Conservation (phyloP, 257 asterid species). For the Buddleja alternifolia region DNA sequence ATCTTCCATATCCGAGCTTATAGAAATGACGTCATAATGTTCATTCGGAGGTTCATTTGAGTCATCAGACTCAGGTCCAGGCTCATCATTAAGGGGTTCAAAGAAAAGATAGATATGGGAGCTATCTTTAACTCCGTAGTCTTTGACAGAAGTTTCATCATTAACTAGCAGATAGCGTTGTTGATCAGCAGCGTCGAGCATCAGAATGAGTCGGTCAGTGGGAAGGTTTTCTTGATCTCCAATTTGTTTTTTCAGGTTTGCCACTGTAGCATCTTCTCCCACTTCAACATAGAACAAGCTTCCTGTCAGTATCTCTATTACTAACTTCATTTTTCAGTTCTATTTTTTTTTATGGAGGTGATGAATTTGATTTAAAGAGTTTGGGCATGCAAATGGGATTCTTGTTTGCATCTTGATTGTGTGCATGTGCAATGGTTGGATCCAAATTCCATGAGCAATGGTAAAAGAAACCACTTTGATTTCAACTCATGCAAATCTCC, state of each 20-base stretch:
- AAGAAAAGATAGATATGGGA: slow-evolving; percentile 68
- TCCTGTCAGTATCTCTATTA: slow-evolving; percentile 65
- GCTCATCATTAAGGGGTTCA: slow-evolving; percentile 19
- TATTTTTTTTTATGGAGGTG: not conserved
- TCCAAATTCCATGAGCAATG: not conserved
- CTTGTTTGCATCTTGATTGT: slow-evolving; percentile 33
- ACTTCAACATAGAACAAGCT: slow-evolving; percentile 49
- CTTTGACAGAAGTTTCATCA: slow-evolving; percentile 42
- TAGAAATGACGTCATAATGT: too few relatives aligned
- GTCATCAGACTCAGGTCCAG: not conserved
- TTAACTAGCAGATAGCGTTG: slow-evolving; percentile 25
- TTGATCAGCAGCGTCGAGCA: slow-evolving; percentile 35
- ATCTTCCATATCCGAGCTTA: too few relatives aligned
- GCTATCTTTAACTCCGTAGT: slow-evolving; percentile 61
- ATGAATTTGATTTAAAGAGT: not conserved
- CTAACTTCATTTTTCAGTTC: slow-evolving; percentile 49
- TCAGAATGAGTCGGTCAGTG: slow-evolving; percentile 50
- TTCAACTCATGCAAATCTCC: slow-evolving; percentile 21
- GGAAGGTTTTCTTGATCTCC: slow-evolving; percentile 61
- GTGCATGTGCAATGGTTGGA: slow-evolving; percentile 17
- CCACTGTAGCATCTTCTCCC: slow-evolving; percentile 48
- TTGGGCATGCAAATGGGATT: slow-evolving; percentile 23
- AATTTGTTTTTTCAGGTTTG: slow-evolving; percentile 60
- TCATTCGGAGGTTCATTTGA: not conserved
- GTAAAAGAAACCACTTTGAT: not conserved